Base-by-base conservation (phyloP, 1,284 basidiomycete genomes). In the Cystobasidium sp. region DNA sequence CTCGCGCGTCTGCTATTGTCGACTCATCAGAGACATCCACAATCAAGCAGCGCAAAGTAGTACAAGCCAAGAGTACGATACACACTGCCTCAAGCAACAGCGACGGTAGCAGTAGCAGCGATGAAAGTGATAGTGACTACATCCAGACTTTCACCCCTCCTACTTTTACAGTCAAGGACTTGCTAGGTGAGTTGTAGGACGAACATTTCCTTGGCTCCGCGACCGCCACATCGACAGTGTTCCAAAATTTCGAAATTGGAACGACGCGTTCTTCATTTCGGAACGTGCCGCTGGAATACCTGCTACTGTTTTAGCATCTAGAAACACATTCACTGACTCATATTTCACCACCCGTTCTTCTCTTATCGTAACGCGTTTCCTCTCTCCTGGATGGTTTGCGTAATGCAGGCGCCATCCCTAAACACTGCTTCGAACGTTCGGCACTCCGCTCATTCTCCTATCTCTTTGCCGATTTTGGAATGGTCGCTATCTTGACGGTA, bases 371-470 rank as follows among this genome's bases (percentile, higher is more conserved):
- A n/a, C n/a, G n/a, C n/a, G n/a, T n/a, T n/a, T n/a, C n/a, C 37
- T n/a, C 37, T 31, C 51, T 78, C 22, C 59, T 75, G 31, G 52
- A 52, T 55, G 31, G 22, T 16, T 22, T 56, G 31, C 9, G 18
- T 10, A 24, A 65, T 39, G 31, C 77, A 44, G 75, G 68, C 43
- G 78, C 76, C 22, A 79, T 80, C 51, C 79, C 79, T 22, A 76
- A 77, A 46, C 94, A 96, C 84, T 98, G 96, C 85, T 94, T 90
- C 84, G 87, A 97, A 85, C 91, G 97, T 77, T 96, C 93, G 0
- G 90, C 93, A 0, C 79, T 96, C 81, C 86, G 86, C 81, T 96
- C 94, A 37, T 89, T 88, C 18, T 79, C 87, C 75, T 97, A 97
- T 83, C 85, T 97, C 73, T 82, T 90, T 65, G 90, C 88, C 86